Evolutionary conservation across 2,329 filamentous ascomycete species (phyloP), one percentile per base, ranked within the genome.

Genomic region (Exophiala bonariae): DNA sequence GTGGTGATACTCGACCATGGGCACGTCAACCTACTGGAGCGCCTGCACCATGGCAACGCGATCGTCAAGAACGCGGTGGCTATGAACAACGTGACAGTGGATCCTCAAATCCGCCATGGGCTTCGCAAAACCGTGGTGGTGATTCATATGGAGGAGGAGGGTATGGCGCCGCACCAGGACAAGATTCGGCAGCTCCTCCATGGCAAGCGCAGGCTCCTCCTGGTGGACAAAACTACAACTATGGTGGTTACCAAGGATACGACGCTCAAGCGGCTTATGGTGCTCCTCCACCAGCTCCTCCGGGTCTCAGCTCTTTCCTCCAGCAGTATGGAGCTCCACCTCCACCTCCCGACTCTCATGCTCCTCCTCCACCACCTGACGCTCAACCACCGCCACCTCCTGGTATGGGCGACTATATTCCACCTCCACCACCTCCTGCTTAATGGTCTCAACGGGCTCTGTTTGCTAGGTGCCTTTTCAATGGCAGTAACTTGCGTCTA

Each of bases 1-100:
- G 46, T n/a, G 50, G 47, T 8, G 87, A 88, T 89, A 14, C 90
- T 87, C 22, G 61, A 63, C 39, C 54, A 11, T 56, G 53, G 53
- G 53, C 53, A 35, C 47, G 53, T 19, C 50, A 49, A 19, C 49
- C 49, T 8, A 49, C 54, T 36, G 55, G 50, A 16, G 52, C 30
- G 14, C 18, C 85, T 49, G 90, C 90, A 58, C 90, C 90, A 6
- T 96, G 91, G 89, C 72, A 77, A 64, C 73, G 74, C 52, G 65
- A 71, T 54, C 69, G 72, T 49, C 75, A 76, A 52, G 82, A 86
- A 47, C 69, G 75, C 43, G 72, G 77, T 34, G 73, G 78, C 55
- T 73, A 73, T 41, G 66, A 61, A 17, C 57, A 61, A 31, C 66
- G 66, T 46, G 68, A 69, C 47, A 59, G 66, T n/a, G 66, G 66